phyloP scores from a whole-genome alignment of 495 filamentous ascomycete species.

The Hypoxylon lienhwacheense region DNA sequence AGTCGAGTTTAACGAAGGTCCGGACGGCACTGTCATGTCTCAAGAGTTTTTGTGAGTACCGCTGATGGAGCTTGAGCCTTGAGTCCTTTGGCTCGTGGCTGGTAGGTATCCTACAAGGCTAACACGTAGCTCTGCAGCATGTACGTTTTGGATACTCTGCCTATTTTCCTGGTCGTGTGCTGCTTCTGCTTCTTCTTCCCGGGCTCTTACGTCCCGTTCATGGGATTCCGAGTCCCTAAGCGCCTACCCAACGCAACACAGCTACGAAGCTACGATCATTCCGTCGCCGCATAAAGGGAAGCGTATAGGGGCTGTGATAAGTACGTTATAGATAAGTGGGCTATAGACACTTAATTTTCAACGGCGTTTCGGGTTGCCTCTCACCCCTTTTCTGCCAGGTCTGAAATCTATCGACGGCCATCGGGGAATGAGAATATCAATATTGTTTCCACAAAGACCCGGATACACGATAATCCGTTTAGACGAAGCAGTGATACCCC shows the following conservation, averaged over 20 bases:
- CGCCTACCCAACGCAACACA: constrained; percentile 3
- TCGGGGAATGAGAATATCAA: too few species aligned
- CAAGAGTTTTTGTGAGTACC: constrained; percentile 41
- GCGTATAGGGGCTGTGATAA: too few species aligned
- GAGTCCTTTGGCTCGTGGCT: not conserved
- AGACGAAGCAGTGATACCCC: too few species aligned
- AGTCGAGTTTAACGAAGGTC: constrained; percentile 41
- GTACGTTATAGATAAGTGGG: too few species aligned
- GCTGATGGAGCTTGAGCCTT: not conserved
- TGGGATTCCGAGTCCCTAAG: constrained; percentile 45
- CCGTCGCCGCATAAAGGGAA: constrained; percentile 9
- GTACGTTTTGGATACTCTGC: constrained; percentile 43
- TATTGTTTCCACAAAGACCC: too few species aligned
- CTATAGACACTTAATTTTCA: too few species aligned
- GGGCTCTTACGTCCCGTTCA: constrained; percentile 47
- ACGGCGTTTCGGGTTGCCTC: too few species aligned
- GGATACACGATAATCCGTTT: too few species aligned
- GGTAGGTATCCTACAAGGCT: too few species aligned
- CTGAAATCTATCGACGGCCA: too few species aligned
- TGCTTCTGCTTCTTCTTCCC: constrained; percentile 46
- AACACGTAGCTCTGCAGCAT: constrained; percentile 14
- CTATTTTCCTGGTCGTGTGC: constrained; percentile 39
- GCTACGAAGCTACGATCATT: constrained; percentile 8
- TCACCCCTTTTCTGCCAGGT: too few species aligned
- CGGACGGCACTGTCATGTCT: constrained; percentile 22